Percentiles rank a stretch among this genome's conserved stretches.
These are phyloP conservation scores for Ascocoryne sarcoides DNA, from an alignment of 2,329 filamentous ascomycete species.

Conservation along the genomic window DNA sequence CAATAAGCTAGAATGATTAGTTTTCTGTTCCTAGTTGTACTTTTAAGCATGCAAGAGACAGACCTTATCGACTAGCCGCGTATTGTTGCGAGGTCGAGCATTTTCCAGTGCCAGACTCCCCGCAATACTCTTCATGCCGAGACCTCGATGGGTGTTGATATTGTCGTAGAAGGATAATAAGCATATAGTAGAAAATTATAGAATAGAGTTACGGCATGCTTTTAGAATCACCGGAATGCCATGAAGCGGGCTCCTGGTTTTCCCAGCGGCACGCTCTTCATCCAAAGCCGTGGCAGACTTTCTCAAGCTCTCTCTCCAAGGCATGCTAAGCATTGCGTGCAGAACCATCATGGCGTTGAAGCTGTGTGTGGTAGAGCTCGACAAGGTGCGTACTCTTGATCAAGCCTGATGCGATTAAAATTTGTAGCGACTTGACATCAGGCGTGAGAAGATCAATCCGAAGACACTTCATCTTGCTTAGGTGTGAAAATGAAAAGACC, in stretches of 20 bases:
- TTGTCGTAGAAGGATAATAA: background rate
- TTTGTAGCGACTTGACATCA: too few species aligned
- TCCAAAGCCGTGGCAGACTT: background rate
- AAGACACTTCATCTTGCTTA: too few species aligned
- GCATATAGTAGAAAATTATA: background rate
- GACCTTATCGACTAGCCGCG: background rate
- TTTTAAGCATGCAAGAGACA: background rate
- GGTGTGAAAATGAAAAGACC: too few species aligned
- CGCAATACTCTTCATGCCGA: background rate
- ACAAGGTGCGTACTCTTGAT: background rate
- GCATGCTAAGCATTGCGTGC: background rate
- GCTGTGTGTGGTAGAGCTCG: background rate
- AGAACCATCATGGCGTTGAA: background rate
- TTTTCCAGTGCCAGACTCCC: background rate
- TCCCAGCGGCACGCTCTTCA: background rate
- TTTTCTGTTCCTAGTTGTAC: too few species aligned
- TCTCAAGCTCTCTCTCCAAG: background rate
- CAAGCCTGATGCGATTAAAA: background rate
- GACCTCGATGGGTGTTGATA: background rate
- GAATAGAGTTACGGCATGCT: background rate
- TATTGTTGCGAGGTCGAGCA: background rate
- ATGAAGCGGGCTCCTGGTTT: background rate
- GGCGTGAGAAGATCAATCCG: conserved; percentile 17
- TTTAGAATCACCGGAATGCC: background rate
- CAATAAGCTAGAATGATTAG: background rate